These are phyloP conservation scores for Penicillium italicum DNA, from an alignment of 2,329 filamentous ascomycete species.

Conservation along the genomic window DNA sequence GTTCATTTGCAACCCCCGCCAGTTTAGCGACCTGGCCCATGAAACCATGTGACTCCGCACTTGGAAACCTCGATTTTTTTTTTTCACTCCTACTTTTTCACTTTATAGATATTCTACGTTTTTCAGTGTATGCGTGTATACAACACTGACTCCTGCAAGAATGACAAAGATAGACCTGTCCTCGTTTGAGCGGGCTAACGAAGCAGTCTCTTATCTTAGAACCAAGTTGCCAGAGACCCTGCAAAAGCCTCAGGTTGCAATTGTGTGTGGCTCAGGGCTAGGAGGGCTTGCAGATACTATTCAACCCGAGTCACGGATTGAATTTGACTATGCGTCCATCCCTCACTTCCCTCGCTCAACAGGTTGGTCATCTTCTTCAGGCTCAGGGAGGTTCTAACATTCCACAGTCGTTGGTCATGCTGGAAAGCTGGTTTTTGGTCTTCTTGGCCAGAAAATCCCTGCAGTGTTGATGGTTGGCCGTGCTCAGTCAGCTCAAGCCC, in stretches of 20 bases:
- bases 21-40: constrained; percentile 2
- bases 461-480: constrained; percentile 63
- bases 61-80: neutral
- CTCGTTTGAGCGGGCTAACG: constrained; percentile 35
- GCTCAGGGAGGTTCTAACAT: constrained; percentile 8
- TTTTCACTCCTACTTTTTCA: neutral
- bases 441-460: constrained; percentile 53
- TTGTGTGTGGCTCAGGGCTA: constrained; percentile 63
- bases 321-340: constrained; percentile 57
- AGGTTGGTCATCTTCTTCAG: constrained; percentile 42
- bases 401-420: constrained; percentile 56
- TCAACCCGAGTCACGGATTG: constrained; percentile 48
- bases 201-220: constrained; percentile 52
- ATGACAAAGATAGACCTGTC: constrained; percentile 19
- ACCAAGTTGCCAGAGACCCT: constrained; percentile 49
- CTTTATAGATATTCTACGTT: neutral
- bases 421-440: constrained; percentile 62
- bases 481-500: constrained; percentile 53
- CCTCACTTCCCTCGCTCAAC: constrained; percentile 60
- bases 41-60: constrained; percentile 12
- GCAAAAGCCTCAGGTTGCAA: constrained; percentile 56
- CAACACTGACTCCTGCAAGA: neutral
- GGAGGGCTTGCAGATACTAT: constrained; percentile 59
- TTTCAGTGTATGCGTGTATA: neutral
- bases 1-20: neutral